phyloP scores from a whole-genome alignment of 768 basidiomycete genomes.

The Glaciozyma martinii region DNA sequence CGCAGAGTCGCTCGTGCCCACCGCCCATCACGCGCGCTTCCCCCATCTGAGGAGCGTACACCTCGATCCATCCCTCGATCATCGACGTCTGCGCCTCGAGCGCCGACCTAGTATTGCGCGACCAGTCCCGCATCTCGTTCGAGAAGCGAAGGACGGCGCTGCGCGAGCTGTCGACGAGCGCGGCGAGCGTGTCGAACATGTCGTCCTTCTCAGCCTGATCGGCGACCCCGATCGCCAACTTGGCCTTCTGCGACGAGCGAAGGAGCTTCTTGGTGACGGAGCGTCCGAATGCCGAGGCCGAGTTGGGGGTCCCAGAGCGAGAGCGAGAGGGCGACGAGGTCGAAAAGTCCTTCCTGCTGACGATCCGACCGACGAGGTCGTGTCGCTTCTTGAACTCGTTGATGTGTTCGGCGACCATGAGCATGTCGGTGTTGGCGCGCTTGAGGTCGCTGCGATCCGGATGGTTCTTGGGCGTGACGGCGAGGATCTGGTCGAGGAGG shows the following conservation, averaged over 20 bases:
- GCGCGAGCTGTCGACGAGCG: conserved; percentile 20
- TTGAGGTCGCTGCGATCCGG: conserved; percentile 28
- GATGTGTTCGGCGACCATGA: conserved; percentile 34
- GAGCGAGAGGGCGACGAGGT: conserved; percentile 6
- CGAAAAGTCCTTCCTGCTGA: conserved; percentile 29
- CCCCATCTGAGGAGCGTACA: conserved; percentile 29
- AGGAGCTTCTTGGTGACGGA: conserved; percentile 29
- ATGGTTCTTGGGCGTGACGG: conserved; percentile 28
- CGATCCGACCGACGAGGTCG: conserved; percentile 30
- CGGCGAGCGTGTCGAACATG: conserved; percentile 28
- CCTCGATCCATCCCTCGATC: conserved; percentile 31
- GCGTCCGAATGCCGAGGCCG: conserved; percentile 10
- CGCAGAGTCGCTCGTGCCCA: conserved; percentile 22
- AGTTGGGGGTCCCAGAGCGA: conserved; percentile 10
- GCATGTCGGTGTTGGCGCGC: conserved; percentile 28
- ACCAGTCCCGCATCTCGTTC: conserved; percentile 31
- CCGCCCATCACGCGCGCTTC: conserved; percentile 9
- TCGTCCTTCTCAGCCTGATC: conserved; percentile 12
- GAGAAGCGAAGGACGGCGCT: conserved; percentile 19
- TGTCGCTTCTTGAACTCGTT: conserved; percentile 34
- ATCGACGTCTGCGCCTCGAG: conserved; percentile 27
- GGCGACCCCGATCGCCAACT: conserved; percentile 14
- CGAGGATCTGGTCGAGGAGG: conserved; percentile 54
- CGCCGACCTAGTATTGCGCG: conserved; percentile 18
- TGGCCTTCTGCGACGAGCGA: conserved; percentile 23